Conservation (phyloP, 176 grass and related monocot species). For the Carex parvula region DNA sequence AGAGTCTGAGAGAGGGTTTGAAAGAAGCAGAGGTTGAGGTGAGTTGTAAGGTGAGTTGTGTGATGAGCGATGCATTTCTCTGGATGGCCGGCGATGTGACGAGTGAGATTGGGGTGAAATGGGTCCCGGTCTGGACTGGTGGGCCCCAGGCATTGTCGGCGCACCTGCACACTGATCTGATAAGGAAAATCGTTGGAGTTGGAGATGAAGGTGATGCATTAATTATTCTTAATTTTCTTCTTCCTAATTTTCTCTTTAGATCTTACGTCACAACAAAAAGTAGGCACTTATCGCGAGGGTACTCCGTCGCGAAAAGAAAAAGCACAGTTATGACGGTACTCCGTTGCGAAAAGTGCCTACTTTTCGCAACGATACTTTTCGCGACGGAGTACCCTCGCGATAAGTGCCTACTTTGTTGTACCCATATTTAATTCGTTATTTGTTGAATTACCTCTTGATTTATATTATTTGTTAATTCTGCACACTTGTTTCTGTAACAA, state of each 20-base stretch:
- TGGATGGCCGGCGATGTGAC: conserved; percentile 12
- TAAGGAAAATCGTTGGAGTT: conserved; percentile 24
- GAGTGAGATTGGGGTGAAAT: background rate
- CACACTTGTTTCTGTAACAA: too few relatives aligned
- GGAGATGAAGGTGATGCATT: conserved; percentile 14
- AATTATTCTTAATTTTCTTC: background rate
- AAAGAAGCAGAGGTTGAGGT: background rate
- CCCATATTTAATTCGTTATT: too few relatives aligned
- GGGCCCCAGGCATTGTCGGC: conserved; percentile 1
- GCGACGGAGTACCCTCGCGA: too few relatives aligned
- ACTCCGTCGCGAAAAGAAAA: too few relatives aligned
- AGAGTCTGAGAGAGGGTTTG: conserved; percentile 10
- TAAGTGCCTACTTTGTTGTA: too few relatives aligned
- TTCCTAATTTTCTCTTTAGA: background rate
- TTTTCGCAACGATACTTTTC: too few relatives aligned
- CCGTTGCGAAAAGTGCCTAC: too few relatives aligned
- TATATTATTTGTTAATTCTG: background rate
- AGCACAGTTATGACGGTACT: too few relatives aligned
- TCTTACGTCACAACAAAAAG: too few relatives aligned
- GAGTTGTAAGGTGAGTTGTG: background rate
- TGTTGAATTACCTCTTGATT: background rate
- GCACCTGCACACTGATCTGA: conserved; percentile 17
- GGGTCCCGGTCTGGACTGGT: conserved; percentile 29
- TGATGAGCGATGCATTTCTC: conserved; percentile 35
- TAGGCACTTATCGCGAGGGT: too few relatives aligned